These are phyloP conservation scores for Scutellaria galericulata DNA, from an alignment of 257 asterid genomes.

Conservation along the genomic window DNA sequence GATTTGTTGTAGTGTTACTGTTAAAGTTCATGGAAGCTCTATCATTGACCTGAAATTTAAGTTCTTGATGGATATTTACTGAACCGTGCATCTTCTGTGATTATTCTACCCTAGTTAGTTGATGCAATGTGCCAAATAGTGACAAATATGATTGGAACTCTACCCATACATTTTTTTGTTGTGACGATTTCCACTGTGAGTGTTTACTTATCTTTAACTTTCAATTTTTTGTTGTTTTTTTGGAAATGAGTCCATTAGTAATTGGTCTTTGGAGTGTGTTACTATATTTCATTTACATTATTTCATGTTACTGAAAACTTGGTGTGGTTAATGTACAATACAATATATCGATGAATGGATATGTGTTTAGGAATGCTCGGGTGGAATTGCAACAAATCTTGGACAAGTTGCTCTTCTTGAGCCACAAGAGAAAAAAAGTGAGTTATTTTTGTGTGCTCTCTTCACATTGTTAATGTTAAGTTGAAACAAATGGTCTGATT, in stretches of 20 bases:
- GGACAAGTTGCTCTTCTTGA: slow-evolving; percentile 94
- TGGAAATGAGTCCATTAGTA: no score
- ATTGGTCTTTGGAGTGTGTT: slow-evolving; percentile 25
- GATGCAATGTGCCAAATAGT: slow-evolving; percentile 99
- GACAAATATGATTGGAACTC: slow-evolving; percentile 95
- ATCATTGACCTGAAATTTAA: no score
- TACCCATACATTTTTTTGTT: slow-evolving; percentile 89
- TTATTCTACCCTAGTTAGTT: slow-evolving; percentile 72
- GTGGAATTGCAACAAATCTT: slow-evolving; percentile 90
- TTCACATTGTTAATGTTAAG: not conserved
- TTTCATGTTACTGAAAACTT: slow-evolving; percentile 89
- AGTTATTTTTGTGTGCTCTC: slow-evolving; percentile 28
- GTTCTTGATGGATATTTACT: no score
- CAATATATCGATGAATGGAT: slow-evolving; percentile 97
- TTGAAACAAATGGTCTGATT: no score
- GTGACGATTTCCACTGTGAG: slow-evolving; percentile 89
- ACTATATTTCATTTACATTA: slow-evolving; percentile 31
- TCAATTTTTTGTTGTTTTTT: not conserved
- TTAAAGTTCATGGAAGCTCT: no score
- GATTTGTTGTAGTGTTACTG: no score
- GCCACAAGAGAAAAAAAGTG: slow-evolving; percentile 63
- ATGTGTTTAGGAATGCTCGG: slow-evolving; percentile 93
- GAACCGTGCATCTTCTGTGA: no score
- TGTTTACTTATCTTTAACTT: slow-evolving; percentile 14
- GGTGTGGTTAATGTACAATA: slow-evolving; percentile 94